phyloP scores from a whole-genome alignment of 2,329 filamentous ascomycete genomes.

The Alternaria viburni region DNA sequence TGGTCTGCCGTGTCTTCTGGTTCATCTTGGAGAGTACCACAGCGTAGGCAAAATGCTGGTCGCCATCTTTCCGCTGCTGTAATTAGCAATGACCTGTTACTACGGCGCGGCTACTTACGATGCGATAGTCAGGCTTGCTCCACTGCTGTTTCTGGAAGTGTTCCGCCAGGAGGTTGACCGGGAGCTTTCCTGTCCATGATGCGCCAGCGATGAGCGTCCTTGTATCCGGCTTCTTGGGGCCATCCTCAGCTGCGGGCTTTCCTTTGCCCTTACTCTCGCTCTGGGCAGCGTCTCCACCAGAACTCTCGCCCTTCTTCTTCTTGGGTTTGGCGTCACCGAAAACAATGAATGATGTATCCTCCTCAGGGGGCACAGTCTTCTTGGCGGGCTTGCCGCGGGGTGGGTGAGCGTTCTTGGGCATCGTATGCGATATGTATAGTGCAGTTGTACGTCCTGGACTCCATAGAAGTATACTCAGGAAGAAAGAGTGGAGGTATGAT shows the following conservation, averaged over 20 bases:
- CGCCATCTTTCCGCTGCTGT: slow-evolving; percentile 69
- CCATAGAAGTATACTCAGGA: slow-evolving; percentile 12
- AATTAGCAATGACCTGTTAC: neutral
- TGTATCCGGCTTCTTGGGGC: slow-evolving; percentile 65
- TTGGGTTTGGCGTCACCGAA: slow-evolving; percentile 55
- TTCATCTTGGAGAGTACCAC: slow-evolving; percentile 78
- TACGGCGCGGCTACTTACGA: slow-evolving; percentile 55
- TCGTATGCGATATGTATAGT: slow-evolving; percentile 24
- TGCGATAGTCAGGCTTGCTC: slow-evolving; percentile 91
- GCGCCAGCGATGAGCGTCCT: slow-evolving; percentile 87
- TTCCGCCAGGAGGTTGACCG: slow-evolving; percentile 90
- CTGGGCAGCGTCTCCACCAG: slow-evolving; percentile 10
- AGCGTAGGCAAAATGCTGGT: slow-evolving; percentile 74
- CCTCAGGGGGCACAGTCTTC: slow-evolving; percentile 52
- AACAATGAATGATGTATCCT: slow-evolving; percentile 58
- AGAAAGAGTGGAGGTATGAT: neutral
- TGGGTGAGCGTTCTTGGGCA: slow-evolving; percentile 59
- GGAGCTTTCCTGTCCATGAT: slow-evolving; percentile 97
- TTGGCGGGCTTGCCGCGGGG: slow-evolving; percentile 51
- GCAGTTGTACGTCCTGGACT: neutral
- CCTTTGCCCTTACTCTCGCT: slow-evolving; percentile 43
- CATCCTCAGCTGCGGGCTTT: slow-evolving; percentile 44
- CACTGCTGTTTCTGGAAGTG: slow-evolving; percentile 96
- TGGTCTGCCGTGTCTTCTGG: slow-evolving; percentile 80
- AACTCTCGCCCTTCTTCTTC: slow-evolving; percentile 47